Percentiles rank a stretch among this genome's conserved stretches.
Conservation (phyloP, 2,329 filamentous ascomycete genomes). For the Dryadomyces quercus-mongolicae region DNA sequence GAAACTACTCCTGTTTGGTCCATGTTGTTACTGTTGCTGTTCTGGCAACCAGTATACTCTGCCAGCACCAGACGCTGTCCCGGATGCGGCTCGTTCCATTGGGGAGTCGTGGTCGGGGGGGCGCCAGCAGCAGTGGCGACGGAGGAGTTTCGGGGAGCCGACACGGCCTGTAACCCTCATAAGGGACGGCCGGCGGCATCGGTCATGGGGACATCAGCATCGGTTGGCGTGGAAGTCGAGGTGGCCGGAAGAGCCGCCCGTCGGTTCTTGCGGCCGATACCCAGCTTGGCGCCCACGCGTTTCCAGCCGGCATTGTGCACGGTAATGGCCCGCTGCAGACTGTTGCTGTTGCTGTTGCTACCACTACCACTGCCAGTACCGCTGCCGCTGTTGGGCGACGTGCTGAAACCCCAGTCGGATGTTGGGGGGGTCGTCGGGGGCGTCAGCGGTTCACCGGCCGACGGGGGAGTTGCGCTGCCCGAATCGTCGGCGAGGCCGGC, state of each 20-base stretch:
- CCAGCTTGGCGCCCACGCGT: conserved; percentile 49
- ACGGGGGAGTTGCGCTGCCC: conserved; percentile 42
- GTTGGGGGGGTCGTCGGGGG: conserved; percentile 62
- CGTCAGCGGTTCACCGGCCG: conserved; percentile 52
- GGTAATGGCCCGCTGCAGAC: conserved; percentile 40
- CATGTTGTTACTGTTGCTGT: background rate
- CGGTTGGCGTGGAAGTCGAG: conserved; percentile 8
- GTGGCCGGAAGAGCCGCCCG: background rate
- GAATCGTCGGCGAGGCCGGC: conserved; percentile 53
- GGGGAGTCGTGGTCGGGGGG: conserved; percentile 9
- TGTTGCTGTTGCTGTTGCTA: conserved; percentile 8
- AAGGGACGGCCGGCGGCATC: conserved; percentile 21
- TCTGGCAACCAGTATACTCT: no score
- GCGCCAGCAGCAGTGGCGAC: conserved; percentile 10
- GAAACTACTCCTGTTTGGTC: background rate
- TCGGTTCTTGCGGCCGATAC: conserved; percentile 28
- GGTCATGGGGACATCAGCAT: conserved; percentile 23
- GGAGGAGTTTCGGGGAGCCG: conserved; percentile 25
- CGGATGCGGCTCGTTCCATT: conserved; percentile 34
- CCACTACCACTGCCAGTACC: background rate
- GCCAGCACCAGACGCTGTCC: conserved; percentile 24
- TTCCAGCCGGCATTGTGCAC: conserved; percentile 50
- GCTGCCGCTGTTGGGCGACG: conserved; percentile 28
- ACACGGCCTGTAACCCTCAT: conserved; percentile 48
- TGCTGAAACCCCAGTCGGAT: conserved; percentile 40